Evolutionary conservation across 768 basidiomycete genomes (phyloP).

Genomic region (Lentinus brumalis): DNA sequence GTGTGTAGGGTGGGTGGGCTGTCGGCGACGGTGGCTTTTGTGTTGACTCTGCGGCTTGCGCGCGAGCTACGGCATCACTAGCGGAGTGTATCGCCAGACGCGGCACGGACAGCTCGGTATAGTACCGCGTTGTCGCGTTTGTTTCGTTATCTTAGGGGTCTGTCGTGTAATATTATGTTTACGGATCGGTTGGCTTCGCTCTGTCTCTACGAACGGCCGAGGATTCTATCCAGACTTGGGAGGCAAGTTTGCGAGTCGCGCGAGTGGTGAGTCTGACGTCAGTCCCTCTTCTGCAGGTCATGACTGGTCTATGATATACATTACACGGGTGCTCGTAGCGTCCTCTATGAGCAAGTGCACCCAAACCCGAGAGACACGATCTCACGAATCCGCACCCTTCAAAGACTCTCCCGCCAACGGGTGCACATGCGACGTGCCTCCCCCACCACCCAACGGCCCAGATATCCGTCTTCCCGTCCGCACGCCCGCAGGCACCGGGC

Average conservation of each 20-base stretch:
- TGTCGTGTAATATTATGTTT: too few relatives aligned
- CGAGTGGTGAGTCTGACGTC: too few relatives aligned
- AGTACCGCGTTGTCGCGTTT: too few relatives aligned
- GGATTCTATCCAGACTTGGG: too few relatives aligned
- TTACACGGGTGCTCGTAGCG: too few relatives aligned
- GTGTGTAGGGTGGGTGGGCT: constrained; percentile 55
- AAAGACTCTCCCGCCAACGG: background rate
- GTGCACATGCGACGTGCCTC: background rate
- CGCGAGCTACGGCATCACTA: constrained; percentile 46
- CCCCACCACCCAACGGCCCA: background rate
- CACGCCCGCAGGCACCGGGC: constrained; percentile 24
- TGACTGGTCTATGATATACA: too few relatives aligned
- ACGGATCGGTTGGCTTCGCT: too few relatives aligned
- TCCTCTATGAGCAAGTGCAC: background rate
- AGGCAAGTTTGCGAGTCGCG: too few relatives aligned
- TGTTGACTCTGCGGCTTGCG: constrained; percentile 57
- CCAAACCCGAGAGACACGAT: background rate
- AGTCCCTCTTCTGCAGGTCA: too few relatives aligned
- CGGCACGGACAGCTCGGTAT: too few relatives aligned
- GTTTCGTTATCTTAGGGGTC: too few relatives aligned
- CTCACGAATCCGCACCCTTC: background rate
- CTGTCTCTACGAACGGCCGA: too few relatives aligned
- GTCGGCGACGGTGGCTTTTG: constrained; percentile 53
- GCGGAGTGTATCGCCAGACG: constrained; percentile 1
- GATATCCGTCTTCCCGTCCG: constrained; percentile 2